Evolutionary conservation across 306 rosid genomes (phyloP).

Genomic region (Cajanus cajan): DNA sequence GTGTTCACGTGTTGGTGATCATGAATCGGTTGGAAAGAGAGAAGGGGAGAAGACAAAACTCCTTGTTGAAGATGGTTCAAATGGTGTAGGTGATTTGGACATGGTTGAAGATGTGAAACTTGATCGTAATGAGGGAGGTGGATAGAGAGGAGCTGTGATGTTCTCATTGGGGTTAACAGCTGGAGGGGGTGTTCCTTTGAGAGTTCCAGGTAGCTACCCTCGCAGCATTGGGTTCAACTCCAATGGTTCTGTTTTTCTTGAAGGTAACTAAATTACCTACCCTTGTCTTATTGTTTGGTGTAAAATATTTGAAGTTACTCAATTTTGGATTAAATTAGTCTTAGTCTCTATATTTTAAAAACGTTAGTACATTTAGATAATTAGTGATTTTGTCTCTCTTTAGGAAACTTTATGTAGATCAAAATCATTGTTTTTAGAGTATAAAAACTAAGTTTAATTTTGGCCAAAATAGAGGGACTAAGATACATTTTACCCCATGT

Average conservation of each 20-base stretch:
- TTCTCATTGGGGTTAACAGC: conserved; percentile 70
- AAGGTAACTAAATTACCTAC: conserved; percentile 52
- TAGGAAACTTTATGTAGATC: too few relatives aligned
- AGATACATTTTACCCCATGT: too few relatives aligned
- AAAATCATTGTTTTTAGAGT: too few relatives aligned
- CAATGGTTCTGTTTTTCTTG: conserved; percentile 77
- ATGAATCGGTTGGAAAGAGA: conserved; percentile 30
- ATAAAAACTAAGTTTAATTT: too few relatives aligned
- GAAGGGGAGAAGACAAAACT: conserved; percentile 81
- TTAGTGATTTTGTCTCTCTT: too few relatives aligned
- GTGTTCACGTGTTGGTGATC: conserved; percentile 28
- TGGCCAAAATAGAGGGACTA: too few relatives aligned
- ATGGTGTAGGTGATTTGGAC: conserved; percentile 32
- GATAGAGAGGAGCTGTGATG: conserved; percentile 42
- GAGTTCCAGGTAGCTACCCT: conserved; percentile 67
- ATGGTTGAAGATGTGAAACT: conserved; percentile 52
- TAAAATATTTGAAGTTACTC: too few relatives aligned
- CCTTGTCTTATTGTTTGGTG: neutral
- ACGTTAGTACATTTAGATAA: too few relatives aligned
- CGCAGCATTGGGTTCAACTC: conserved; percentile 92
- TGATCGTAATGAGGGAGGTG: conserved; percentile 37
- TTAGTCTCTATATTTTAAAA: too few relatives aligned
- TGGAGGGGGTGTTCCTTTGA: conserved; percentile 56
- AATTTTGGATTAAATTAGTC: neutral
- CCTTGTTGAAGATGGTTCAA: conserved; percentile 49